phyloP scores from a whole-genome alignment of 306 rosid genomes.

The Mucuna pruriens region DNA sequence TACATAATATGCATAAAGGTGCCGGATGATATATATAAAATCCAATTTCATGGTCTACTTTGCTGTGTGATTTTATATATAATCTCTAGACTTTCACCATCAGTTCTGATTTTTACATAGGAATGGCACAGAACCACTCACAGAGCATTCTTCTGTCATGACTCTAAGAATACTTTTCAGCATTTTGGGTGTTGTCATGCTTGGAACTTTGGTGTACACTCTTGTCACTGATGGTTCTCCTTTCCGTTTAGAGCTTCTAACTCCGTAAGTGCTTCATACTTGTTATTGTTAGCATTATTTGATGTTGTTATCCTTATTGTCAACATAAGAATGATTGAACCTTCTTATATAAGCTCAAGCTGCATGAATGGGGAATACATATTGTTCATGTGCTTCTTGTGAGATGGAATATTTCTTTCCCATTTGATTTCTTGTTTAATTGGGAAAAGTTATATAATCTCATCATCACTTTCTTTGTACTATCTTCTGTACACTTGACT shows the following conservation, averaged over 20 bases:
- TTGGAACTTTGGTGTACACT: constrained; percentile 72
- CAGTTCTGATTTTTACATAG: constrained; percentile 42
- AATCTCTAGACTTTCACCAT: constrained; percentile 14
- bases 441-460: not conserved
- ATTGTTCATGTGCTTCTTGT: not conserved
- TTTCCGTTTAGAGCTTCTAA: constrained; percentile 71
- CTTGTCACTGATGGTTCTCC: constrained; percentile 77
- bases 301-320: constrained; percentile 15
- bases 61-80: constrained; percentile 1
- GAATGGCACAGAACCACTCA: constrained; percentile 46
- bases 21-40: not conserved
- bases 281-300: constrained; percentile 1
- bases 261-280: constrained; percentile 71
- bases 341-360: constrained; percentile 23
- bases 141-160: constrained; percentile 44
- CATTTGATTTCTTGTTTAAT: not conserved
- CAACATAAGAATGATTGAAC: constrained; percentile 12
- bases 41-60: constrained; percentile 29
- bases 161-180: constrained; percentile 59
- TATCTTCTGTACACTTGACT: constrained; percentile 6
- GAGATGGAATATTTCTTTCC: not conserved
- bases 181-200: constrained; percentile 69
- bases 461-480: constrained; percentile 18
- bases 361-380: constrained; percentile 12
- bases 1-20: not conserved